Evolutionary conservation across 1,284 basidiomycete genomes (phyloP).

Genomic region (Cryptococcus sp.): DNA sequence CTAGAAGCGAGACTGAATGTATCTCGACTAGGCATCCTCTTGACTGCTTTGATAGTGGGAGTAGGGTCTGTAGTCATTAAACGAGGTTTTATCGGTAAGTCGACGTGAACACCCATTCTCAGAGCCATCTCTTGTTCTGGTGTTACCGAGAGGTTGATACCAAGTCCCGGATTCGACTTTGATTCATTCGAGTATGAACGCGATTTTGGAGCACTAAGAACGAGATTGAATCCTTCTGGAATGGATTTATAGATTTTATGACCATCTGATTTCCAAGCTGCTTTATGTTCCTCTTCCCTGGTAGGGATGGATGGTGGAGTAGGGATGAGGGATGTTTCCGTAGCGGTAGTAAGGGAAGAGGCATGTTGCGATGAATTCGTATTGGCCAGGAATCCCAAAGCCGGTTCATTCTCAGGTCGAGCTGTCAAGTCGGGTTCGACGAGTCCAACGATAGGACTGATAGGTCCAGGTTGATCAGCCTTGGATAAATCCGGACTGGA

Average conservation of each 20-base stretch:
- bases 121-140: not conserved
- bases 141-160: not conserved
- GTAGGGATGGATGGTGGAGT: not conserved
- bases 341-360: no score
- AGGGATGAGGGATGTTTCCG: not conserved
- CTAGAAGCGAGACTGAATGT: not conserved
- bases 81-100: not conserved
- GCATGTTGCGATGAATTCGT: no score
- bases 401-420: no score
- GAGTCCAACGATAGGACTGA: no score
- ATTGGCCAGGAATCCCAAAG: no score
- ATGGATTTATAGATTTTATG: not conserved
- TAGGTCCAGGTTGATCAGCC: no score
- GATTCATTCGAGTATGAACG: not conserved
- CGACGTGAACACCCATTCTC: not conserved
- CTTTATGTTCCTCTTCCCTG: not conserved
- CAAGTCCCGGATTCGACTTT: not conserved
- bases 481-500: no score
- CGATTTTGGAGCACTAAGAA: not conserved
- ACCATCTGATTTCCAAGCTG: constrained; percentile 1
- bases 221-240: constrained; percentile 1
- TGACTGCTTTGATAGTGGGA: not conserved
- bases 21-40: not conserved
- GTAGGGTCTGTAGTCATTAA: not conserved
- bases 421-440: no score